Evolutionary conservation across 345 rosid species (phyloP).

Genomic region (Rhizophora apiculata): DNA sequence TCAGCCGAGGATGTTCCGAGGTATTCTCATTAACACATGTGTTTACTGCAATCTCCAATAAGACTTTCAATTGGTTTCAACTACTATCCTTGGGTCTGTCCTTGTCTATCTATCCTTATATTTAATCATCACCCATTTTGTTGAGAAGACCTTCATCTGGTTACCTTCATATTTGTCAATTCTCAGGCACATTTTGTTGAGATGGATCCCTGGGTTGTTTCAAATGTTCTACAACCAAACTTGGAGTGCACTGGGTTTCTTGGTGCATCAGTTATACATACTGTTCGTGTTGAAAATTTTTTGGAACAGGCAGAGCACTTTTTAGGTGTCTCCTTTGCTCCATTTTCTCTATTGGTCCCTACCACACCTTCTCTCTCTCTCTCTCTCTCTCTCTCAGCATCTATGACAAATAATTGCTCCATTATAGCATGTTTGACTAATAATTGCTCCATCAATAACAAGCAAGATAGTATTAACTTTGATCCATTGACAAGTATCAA

Average conservation of each 20-base stretch:
- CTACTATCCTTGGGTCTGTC: neutral
- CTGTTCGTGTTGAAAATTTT: conserved; percentile 73
- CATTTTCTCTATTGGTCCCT: conserved; percentile 3
- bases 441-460: no score
- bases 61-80: neutral
- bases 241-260: conserved; percentile 91
- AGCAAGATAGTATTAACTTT: neutral
- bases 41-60: neutral
- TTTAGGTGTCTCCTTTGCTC: conserved; percentile 48
- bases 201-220: conserved; percentile 98
- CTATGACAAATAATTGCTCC: no score
- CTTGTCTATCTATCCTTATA: neutral
- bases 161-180: neutral
- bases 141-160: no score
- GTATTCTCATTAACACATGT: conserved; percentile 22
- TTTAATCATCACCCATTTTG: no score
- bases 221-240: conserved; percentile 76
- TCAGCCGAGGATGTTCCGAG: conserved; percentile 83
- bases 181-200: conserved; percentile 90
- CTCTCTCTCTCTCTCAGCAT: no score
- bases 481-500: neutral
- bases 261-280: conserved; percentile 68
- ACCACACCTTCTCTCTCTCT: neutral
- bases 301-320: conserved; percentile 57
- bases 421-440: no score